Evolutionary conservation across 2,329 filamentous ascomycete species (phyloP), one percentile per base, ranked within the genome.

Genomic region (Cladosporium austrohemisphaericum): DNA sequence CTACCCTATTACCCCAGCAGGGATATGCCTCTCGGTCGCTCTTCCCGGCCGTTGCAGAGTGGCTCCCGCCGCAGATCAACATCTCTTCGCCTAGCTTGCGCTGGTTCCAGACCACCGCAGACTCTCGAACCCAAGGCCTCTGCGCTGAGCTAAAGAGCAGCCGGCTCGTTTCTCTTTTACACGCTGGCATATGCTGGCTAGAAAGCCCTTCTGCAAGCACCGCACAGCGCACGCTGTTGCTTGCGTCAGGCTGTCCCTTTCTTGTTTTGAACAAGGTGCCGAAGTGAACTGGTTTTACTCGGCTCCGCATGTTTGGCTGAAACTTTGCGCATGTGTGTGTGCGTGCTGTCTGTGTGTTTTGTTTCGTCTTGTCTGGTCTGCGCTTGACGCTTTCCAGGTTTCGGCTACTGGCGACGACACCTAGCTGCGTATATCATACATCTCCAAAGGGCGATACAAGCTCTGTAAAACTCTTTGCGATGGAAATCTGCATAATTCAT

Each of bases 1-100:
- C 25, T 31, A 10, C 38, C 23, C 20, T 22, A 14, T 20, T 38
- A 20, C 35, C 35, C 20, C 13, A 18, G 35, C 38, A 41, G 38
- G 38, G 38, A 41, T 41, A 6, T 16, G 18, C 18, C 35, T 23
- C 20, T 38, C 35, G 18, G n/a, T 38, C 35, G 19, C 18, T 20
- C 35, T 10, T 20, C 19, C 18, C 18, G 35, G 31, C 14, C 38
- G 38, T 41, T 41, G 38, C 38, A 14, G 22, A 41, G 38, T 31
- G 38, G 38, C 38, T 41, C 13, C 38, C 26, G n/a, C 25, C 13
- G 38, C 38, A 41, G 38, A 41, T 41, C 38, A 16, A 9, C 38
- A 41, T 41, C 38, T 41, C 38, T 28, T 41, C 38, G 18, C n/a
- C n/a, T n/a, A n/a, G n/a, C n/a, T n/a, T n/a, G n/a, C n/a, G 38